phyloP scores from a whole-genome alignment of 2,329 filamentous ascomycete species.

The Apiospora saccharicola region DNA sequence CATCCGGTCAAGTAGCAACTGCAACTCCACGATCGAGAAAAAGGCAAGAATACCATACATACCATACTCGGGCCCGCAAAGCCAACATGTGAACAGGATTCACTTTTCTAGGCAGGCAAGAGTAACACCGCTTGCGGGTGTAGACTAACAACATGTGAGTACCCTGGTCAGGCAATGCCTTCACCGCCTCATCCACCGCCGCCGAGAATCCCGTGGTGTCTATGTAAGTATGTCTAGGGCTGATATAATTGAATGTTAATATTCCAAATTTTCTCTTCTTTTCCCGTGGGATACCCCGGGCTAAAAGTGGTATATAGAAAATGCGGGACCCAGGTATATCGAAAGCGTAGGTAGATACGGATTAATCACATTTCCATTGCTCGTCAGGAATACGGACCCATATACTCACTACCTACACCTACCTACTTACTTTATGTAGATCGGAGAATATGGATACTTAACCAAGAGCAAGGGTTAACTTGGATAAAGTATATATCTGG shows the following conservation, averaged over 20 bases:
- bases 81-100: not conserved
- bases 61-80: conserved; percentile 6
- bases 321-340: not conserved
- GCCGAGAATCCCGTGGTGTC: not conserved
- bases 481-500: not conserved
- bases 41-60: not conserved
- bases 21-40: conserved; percentile 9
- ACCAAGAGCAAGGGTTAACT: not conserved
- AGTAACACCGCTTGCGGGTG: not conserved
- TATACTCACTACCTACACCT: no score
- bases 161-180: conserved; percentile 7
- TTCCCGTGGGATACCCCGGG: not conserved
- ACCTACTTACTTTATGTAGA: not conserved
- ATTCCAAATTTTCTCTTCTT: not conserved
- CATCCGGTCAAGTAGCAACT: conserved; percentile 2
- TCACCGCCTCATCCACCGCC: conserved; percentile 9
- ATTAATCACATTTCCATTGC: not conserved
- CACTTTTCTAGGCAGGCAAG: not conserved
- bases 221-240: not conserved
- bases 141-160: not conserved
- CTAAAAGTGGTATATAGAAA: not conserved
- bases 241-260: not conserved
- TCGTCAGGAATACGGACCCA: not conserved
- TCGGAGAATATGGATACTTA: not conserved
- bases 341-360: not conserved